Conservation (phyloP, 148 eudicot genomes). For the Heliosperma pusillum region DNA sequence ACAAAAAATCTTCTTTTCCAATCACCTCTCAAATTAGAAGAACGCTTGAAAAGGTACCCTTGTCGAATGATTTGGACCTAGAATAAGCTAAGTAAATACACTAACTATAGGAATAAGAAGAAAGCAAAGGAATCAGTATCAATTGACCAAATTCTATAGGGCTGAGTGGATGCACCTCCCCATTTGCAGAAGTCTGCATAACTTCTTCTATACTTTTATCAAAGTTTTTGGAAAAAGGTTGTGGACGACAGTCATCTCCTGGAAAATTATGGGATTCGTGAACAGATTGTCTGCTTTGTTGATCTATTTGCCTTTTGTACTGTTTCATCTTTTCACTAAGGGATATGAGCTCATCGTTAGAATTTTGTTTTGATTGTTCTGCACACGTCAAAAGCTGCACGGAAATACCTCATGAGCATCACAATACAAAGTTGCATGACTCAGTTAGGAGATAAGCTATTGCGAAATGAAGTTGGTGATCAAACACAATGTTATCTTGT, state of each 20-base stretch:
- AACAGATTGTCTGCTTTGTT: slow-evolving; percentile 49
- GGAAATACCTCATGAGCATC: slow-evolving; percentile 4
- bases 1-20: slow-evolving; percentile 97
- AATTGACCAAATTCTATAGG: slow-evolving; percentile 6
- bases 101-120: slow-evolving; percentile 2
- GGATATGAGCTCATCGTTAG: slow-evolving; percentile 60
- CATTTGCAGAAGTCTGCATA: slow-evolving; percentile 78
- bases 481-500: not conserved
- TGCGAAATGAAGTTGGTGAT: not conserved
- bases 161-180: slow-evolving; percentile 50
- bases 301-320: slow-evolving; percentile 67
- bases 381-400: slow-evolving; percentile 65
- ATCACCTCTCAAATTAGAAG: slow-evolving; percentile 90
- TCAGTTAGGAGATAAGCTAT: not conserved
- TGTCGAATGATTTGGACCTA: slow-evolving; percentile 93
- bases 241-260: slow-evolving; percentile 35
- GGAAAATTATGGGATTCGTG: slow-evolving; percentile 37
- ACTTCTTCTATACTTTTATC: slow-evolving; percentile 75
- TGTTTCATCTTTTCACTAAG: slow-evolving; percentile 81
- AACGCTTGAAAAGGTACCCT: slow-evolving; percentile 94
- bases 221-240: slow-evolving; percentile 46
- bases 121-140: not conserved
- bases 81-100: slow-evolving; percentile 35
- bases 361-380: slow-evolving; percentile 61
- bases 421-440: not conserved